These are phyloP conservation scores for Trametes hirsuta DNA, from an alignment of 1,284 basidiomycete species.

Conservation along the genomic window DNA sequence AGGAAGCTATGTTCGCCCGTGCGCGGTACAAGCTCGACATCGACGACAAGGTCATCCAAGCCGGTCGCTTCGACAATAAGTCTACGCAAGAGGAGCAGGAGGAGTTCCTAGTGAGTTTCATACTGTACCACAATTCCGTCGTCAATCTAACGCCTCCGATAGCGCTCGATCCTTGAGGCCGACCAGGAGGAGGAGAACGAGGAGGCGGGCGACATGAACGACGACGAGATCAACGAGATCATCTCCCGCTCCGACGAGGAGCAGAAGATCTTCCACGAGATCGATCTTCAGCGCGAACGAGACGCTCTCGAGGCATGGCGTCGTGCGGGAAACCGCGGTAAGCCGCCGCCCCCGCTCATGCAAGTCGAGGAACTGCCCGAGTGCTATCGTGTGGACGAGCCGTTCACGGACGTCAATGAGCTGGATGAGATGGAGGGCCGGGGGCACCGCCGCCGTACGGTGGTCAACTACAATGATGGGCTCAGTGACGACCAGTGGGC, in stretches of 20 bases:
- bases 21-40: slow-evolving; percentile 98
- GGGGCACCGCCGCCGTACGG: slow-evolving; percentile 81
- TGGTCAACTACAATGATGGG: slow-evolving; percentile 94
- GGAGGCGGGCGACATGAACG: slow-evolving; percentile 94
- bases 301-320: slow-evolving; percentile 76
- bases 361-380: slow-evolving; percentile 91
- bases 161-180: slow-evolving; percentile 86
- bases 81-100: slow-evolving; percentile 98
- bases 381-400: slow-evolving; percentile 87
- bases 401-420: slow-evolving; percentile 69
- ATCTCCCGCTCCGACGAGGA: slow-evolving; percentile 90
- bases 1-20: slow-evolving; percentile 95
- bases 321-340: slow-evolving; percentile 76
- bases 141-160: neutral
- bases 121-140: slow-evolving; percentile 2
- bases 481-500: slow-evolving; percentile 95
- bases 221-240: slow-evolving; percentile 96
- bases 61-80: slow-evolving; percentile 99
- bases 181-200: slow-evolving; percentile 93
- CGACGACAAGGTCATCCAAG: slow-evolving; percentile 99
- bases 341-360: slow-evolving; percentile 81
- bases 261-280: slow-evolving; percentile 75
- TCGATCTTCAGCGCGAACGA: slow-evolving; percentile 85
- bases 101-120: slow-evolving; percentile 77
- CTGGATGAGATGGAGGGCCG: slow-evolving; percentile 79